phyloP scores from a whole-genome alignment of 164 flowering plant species.

The Liquidambar formosana region DNA sequence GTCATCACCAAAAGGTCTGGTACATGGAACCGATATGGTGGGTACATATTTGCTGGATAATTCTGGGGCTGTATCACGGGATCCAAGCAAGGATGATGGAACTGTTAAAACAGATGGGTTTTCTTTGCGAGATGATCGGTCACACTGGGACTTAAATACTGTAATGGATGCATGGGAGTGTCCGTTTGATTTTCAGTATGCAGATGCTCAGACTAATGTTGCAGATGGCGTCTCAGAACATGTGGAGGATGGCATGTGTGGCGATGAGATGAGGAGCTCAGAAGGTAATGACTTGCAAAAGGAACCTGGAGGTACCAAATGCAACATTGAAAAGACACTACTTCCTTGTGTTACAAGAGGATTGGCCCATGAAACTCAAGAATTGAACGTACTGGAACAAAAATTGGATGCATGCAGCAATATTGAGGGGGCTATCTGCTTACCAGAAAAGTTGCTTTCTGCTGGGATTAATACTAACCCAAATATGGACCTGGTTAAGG shows the following conservation, averaged over 20 bases:
- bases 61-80: constrained; percentile 1
- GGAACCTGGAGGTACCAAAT: constrained; percentile 10
- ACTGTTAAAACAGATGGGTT: constrained; percentile 4
- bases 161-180: constrained; percentile 52
- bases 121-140: constrained; percentile 38
- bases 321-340: constrained; percentile 3
- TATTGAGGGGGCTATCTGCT: neutral
- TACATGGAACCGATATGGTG: constrained; percentile 4
- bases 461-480: constrained; percentile 7
- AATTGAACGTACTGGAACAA: constrained; percentile 10
- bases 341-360: constrained; percentile 8
- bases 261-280: constrained; percentile 9
- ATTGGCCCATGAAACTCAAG: constrained; percentile 2
- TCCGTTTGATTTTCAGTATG: constrained; percentile 30
- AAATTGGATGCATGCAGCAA: neutral
- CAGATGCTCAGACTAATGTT: constrained; percentile 7
- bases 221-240: constrained; percentile 1
- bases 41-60: constrained; percentile 1
- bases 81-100: constrained; percentile 13
- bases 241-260: neutral
- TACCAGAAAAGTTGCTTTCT: constrained; percentile 4
- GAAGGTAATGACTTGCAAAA: constrained; percentile 13
- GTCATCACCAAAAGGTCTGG: constrained; percentile 7
- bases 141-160: constrained; percentile 57
- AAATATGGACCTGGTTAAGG: constrained; percentile 6